These are phyloP conservation scores for Hansenula anomala DNA, from an alignment of 1,139 yeast species.

Conservation along the genomic window DNA sequence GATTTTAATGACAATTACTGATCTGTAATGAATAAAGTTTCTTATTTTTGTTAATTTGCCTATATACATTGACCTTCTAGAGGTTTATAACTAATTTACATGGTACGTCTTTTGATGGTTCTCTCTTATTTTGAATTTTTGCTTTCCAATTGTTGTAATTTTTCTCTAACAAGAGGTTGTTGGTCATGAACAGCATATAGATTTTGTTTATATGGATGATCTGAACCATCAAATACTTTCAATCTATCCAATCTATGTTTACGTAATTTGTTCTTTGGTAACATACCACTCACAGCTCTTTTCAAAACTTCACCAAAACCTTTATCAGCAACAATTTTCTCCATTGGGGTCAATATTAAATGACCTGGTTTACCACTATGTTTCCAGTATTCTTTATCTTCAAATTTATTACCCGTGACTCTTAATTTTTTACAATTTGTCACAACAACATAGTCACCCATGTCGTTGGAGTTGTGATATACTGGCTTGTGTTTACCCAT, in stretches of 20 bases:
- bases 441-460: slow-evolving; percentile 96
- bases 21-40: too few relatives aligned
- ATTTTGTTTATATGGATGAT: slow-evolving; percentile 80
- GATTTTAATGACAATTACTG: too few relatives aligned
- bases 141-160: slow-evolving; percentile 28
- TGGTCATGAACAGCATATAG: slow-evolving; percentile 86
- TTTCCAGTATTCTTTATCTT: slow-evolving; percentile 83
- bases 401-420: slow-evolving; percentile 78
- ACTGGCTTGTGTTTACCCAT: slow-evolving; percentile 97
- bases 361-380: slow-evolving; percentile 93
- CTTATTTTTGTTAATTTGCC: too few relatives aligned
- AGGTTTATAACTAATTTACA: too few relatives aligned
- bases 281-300: slow-evolving; percentile 93
- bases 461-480: slow-evolving; percentile 68
- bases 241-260: slow-evolving; percentile 76
- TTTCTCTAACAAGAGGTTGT: slow-evolving; percentile 43
- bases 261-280: slow-evolving; percentile 86
- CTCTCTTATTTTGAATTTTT: too few relatives aligned
- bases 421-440: slow-evolving; percentile 82
- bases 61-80: background rate
- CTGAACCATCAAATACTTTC: slow-evolving; percentile 82
- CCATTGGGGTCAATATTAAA: slow-evolving; percentile 79
- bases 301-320: slow-evolving; percentile 81
- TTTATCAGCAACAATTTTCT: slow-evolving; percentile 65
- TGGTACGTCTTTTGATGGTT: slow-evolving; percentile 1